Conservation (phyloP, 208 protist genomes). For the Trypanosoma mega region DNA sequence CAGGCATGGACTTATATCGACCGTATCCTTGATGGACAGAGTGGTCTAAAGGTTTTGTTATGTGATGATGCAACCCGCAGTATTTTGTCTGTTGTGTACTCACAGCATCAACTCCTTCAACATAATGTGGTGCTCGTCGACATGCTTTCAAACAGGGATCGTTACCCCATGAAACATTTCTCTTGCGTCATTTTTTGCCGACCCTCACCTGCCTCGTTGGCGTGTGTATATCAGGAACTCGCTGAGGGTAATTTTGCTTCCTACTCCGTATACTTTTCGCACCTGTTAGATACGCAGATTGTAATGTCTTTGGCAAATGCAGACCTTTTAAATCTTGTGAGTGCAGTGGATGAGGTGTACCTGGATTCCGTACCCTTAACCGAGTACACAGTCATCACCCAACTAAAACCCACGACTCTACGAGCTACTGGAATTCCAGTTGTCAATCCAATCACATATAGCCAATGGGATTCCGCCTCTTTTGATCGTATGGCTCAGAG, state of each 20-base stretch:
- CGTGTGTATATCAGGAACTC: constrained; percentile 89
- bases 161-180: constrained; percentile 95
- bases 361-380: constrained; percentile 93
- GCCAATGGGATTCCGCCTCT: constrained; percentile 66
- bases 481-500: constrained; percentile 73
- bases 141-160: constrained; percentile 75
- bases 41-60: constrained; percentile 94
- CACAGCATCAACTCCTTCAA: constrained; percentile 95
- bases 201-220: constrained; percentile 88
- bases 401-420: constrained; percentile 53
- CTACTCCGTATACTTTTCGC: constrained; percentile 93
- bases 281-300: constrained; percentile 71
- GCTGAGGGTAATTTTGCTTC: constrained; percentile 85
- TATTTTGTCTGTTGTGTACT: constrained; percentile 95
- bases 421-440: constrained; percentile 34
- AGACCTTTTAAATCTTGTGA: constrained; percentile 93
- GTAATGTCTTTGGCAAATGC: constrained; percentile 94
- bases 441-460: constrained; percentile 75
- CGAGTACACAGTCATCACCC: constrained; percentile 71
- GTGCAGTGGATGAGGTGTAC: constrained; percentile 92
- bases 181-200: constrained; percentile 90
- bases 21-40: constrained; percentile 42
- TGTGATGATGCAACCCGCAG: constrained; percentile 94
- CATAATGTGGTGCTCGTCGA: constrained; percentile 98
- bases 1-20: constrained; percentile 79